Evolutionary conservation across 345 rosid species (phyloP), one percentile per base, ranked within the genome.

Genomic region (Excoecaria cochinchinensis): DNA sequence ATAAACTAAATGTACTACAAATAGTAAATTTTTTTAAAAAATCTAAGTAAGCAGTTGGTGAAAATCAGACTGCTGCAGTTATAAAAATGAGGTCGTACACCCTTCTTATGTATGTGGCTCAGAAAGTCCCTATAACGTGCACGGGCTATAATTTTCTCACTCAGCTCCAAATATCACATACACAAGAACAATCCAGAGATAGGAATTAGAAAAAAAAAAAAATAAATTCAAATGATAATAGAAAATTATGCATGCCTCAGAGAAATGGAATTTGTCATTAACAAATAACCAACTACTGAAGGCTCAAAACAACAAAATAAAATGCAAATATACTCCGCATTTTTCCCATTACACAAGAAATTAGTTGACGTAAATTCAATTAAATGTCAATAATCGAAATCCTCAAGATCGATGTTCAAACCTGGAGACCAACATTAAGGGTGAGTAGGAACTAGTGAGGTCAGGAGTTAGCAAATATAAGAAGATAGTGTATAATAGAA

Each of bases 181-280:
- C n/a, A n/a, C n/a, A n/a, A n/a, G 97, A 71, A 94, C 95, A 81
- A 92, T 89, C 97, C 90, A 85, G 71, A 83, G 78, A 81, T 38
- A 80, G 67, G 78, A 59, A 31, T 70, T 58, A 31, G 47, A 84
- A 58, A 73, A 58, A 84, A 80, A 86, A 78, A 31, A 0, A 31
- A 2, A 31, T 31, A 31, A 31, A 31, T 31, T 58, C 75, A 75
- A 74, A 77, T 57, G 42, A 81, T 10, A 31, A 55, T 11, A 48
- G 17, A 77, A n/a, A 24, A 36, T 58, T 9, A 6, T 51, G 9
- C 59, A 75, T 58, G 16, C 25, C 2, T 21, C 39, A 21, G 42
- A 62, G 66, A 46, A 68, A 57, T 19, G 48, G 38, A 68, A 64
- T 50, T 13, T 2, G 59, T 9, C 19, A 8, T 12, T 19, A 42